Evolutionary conservation across 202 grass and related monocot genomes (phyloP), one percentile per base, ranked within the genome.

Genomic region (Carex arenaria): DNA sequence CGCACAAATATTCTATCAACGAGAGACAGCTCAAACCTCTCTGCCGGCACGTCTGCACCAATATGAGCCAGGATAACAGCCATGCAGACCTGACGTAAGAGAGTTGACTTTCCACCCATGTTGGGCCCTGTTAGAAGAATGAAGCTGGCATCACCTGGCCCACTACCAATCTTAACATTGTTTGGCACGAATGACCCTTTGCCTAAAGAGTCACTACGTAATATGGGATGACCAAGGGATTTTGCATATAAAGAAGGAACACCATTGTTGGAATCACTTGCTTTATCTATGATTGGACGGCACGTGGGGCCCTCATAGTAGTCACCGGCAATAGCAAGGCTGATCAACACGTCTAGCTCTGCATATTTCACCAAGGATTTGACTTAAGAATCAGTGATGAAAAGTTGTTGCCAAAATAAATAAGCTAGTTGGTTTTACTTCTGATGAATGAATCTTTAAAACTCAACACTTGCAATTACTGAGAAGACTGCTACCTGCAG

Each of bases 51-150:
- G 83, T 98, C 83, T 85, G 95, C 95, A 84, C 95, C 95, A 84
- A 98, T 88, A 90, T 98, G 95, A 80, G 92, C 90, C 84, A 98
- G 87, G 72, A 98, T 88, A 65, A 93, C 87, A 55, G 95, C 91
- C 84, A 98, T 80, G 87, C 95, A 98, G 83, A 94, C 87, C 91
- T 98, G 95, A 83, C 95, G 92, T 64, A 98, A 65, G 61, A 98
- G 95, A 85, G 95, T 98, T 87, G 95, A 98, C 92, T 98, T 98
- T 61, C 95, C 95, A 83, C 95, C 95, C 95, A 98, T 98, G 89
- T 98, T 94, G 18, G 92, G 95, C 69, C 95, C 95, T 64, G 95
- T 98, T 69, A 98, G 86, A 88, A 98, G 82, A 84, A 98, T 93
- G 85, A 94, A 93, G 61, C 87, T 93, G 67, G 90, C 76, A 67